Evolutionary conservation across 2,329 filamentous ascomycete species (phyloP).

Genomic region (Diplocarpon rosae): DNA sequence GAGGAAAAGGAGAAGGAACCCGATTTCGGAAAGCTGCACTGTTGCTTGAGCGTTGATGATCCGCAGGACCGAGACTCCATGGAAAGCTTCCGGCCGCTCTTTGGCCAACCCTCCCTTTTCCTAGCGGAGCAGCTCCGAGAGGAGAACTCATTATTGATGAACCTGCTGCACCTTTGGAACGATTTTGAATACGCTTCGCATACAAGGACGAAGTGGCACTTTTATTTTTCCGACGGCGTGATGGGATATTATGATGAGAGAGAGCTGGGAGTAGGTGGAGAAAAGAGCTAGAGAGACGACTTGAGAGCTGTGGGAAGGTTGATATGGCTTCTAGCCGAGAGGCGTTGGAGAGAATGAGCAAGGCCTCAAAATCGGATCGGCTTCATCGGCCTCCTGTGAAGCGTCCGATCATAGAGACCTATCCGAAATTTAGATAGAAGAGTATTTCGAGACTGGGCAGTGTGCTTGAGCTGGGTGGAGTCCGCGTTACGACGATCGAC

Average conservation of each 20-base stretch:
- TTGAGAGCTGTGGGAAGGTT: slow-evolving; percentile 38
- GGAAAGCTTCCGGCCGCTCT: slow-evolving; percentile 12
- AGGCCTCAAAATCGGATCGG: slow-evolving; percentile 35
- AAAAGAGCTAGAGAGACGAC: slow-evolving; percentile 24
- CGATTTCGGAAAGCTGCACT: neutral
- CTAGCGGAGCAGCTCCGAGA: slow-evolving; percentile 16
- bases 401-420: slow-evolving; percentile 31
- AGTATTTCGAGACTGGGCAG: slow-evolving; percentile 29
- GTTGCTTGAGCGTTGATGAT: slow-evolving; percentile 1
- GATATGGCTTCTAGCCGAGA: slow-evolving; percentile 38
- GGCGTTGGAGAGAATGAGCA: slow-evolving; percentile 36
- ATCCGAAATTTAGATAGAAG: slow-evolving; percentile 33
- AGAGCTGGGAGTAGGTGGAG: slow-evolving; percentile 7
- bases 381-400: slow-evolving; percentile 28
- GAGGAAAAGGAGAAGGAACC: neutral
- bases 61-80: slow-evolving; percentile 4
- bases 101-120: slow-evolving; percentile 16
- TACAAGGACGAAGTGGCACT: neutral
- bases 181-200: slow-evolving; percentile 4
- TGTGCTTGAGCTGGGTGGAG: slow-evolving; percentile 20
- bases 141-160: slow-evolving; percentile 12
- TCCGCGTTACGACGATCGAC: slow-evolving; percentile 3
- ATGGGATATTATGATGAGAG: slow-evolving; percentile 1
- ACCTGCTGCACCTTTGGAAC: slow-evolving; percentile 15
- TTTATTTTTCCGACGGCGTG: slow-evolving; percentile 8